Evolutionary conservation across 2,329 filamentous ascomycete species (phyloP).

Genomic region (Coniochaeta pulveracea): DNA sequence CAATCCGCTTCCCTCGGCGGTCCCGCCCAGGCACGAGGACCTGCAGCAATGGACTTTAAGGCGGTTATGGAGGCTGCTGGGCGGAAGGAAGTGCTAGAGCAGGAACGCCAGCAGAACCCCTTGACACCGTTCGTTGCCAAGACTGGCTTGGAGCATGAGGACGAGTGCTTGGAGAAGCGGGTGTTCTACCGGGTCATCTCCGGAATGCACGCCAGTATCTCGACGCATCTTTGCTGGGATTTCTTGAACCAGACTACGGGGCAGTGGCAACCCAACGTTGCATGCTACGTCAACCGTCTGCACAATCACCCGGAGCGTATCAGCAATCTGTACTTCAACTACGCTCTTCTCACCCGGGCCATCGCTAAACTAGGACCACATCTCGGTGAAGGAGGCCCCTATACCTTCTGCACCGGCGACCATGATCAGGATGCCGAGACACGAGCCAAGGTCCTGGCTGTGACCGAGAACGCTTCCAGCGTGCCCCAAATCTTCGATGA

Average conservation of each 20-base stretch:
- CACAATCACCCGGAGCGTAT: slow-evolving; percentile 81
- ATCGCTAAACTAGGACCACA: slow-evolving; percentile 82
- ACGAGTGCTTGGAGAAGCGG: slow-evolving; percentile 95
- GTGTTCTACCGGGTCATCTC: slow-evolving; percentile 94
- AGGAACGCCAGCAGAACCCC: slow-evolving; percentile 42
- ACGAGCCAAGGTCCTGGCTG: slow-evolving; percentile 66
- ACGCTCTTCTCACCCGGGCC: slow-evolving; percentile 84
- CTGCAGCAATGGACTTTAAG: slow-evolving; percentile 49
- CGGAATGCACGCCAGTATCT: slow-evolving; percentile 97
- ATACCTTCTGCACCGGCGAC: slow-evolving; percentile 90
- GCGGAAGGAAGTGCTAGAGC: slow-evolving; percentile 49
- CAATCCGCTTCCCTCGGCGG: slow-evolving; percentile 43
- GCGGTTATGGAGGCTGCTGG: slow-evolving; percentile 48
- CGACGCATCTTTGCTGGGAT: slow-evolving; percentile 90
- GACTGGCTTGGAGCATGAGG: slow-evolving; percentile 64
- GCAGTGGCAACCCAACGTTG: slow-evolving; percentile 80
- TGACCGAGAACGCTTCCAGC: slow-evolving; percentile 60
- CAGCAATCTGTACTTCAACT: slow-evolving; percentile 98
- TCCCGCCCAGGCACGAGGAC: slow-evolving; percentile 29
- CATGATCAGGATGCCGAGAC: slow-evolving; percentile 66
- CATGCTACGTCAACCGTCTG: slow-evolving; percentile 81
- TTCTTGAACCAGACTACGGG: slow-evolving; percentile 93
- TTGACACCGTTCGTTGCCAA: slow-evolving; percentile 49
- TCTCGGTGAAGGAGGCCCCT: slow-evolving; percentile 47
- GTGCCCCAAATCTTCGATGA: slow-evolving; percentile 86